Conservation (phyloP, 768 basidiomycete species). For the Boletellus emodensis region DNA sequence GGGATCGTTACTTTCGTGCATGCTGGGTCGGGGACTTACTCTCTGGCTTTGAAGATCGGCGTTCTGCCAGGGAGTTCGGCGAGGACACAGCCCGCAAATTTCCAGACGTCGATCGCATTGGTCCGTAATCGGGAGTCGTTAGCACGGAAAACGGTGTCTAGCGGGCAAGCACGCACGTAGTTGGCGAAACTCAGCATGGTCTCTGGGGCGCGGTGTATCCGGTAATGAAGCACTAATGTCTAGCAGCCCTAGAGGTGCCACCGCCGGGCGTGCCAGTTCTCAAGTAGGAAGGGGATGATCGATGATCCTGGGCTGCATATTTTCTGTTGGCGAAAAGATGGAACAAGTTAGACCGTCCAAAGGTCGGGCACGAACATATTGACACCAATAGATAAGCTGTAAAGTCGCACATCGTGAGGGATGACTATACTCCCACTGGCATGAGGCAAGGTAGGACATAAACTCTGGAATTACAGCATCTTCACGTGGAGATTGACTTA, state of each 20-base stretch:
- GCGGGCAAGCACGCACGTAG: conserved; percentile 55
- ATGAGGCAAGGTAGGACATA: too few relatives aligned
- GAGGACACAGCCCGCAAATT: conserved; percentile 92
- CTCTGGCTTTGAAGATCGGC: conserved; percentile 95
- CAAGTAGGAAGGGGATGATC: too few relatives aligned
- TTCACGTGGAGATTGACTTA: too few relatives aligned
- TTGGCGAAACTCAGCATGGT: conserved; percentile 98
- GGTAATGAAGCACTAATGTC: conserved; percentile 96
- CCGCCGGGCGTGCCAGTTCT: conserved; percentile 84
- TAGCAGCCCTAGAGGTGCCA: conserved; percentile 65
- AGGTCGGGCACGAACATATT: too few relatives aligned
- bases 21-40: conserved; percentile 49
- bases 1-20: not conserved
- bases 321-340: too few relatives aligned
- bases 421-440: too few relatives aligned
- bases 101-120: conserved; percentile 93
- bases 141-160: not conserved
- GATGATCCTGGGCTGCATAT: too few relatives aligned
- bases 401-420: too few relatives aligned
- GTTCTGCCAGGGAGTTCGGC: conserved; percentile 91
- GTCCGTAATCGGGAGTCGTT: conserved; percentile 47
- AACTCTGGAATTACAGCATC: too few relatives aligned
- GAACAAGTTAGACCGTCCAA: too few relatives aligned
- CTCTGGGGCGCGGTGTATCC: conserved; percentile 97
- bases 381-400: too few relatives aligned